A percentile compares a stretch with the other conserved stretches of the same genome.
phyloP scores from a whole-genome alignment of 164 flowering plant species.

The Piper betle region DNA sequence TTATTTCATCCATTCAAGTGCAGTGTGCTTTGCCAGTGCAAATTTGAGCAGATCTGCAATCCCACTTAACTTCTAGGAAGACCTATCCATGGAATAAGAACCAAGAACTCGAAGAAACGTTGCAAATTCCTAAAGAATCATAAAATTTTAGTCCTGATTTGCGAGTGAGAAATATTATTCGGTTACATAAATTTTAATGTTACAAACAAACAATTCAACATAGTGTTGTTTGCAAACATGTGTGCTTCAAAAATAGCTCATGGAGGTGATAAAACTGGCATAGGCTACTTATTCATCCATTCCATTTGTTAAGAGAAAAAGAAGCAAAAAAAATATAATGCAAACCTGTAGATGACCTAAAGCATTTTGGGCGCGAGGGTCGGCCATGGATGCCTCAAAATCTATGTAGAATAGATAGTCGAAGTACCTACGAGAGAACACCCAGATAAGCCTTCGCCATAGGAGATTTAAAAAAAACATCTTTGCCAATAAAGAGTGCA shows the following conservation, averaged over 20 bases:
- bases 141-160: too few species aligned
- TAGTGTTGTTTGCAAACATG: too few species aligned
- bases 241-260: too few species aligned
- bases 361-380: constrained; percentile 77
- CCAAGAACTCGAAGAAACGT: constrained; percentile 44
- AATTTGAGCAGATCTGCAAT: too few species aligned
- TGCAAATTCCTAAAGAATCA: constrained; percentile 36
- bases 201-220: too few species aligned
- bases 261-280: too few species aligned
- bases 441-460: background rate
- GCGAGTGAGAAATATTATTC: too few species aligned
- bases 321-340: constrained; percentile 3
- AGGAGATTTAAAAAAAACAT: background rate
- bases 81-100: constrained; percentile 51
- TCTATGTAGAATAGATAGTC: constrained; percentile 90
- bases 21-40: too few species aligned
- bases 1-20: too few species aligned
- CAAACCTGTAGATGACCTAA: constrained; percentile 83
- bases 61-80: too few species aligned
- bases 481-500: background rate
- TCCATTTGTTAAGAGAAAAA: background rate
- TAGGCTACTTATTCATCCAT: too few species aligned
- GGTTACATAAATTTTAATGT: too few species aligned
- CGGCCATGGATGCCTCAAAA: constrained; percentile 98
- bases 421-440: constrained; percentile 47